phyloP scores from a whole-genome alignment of 2,329 filamentous ascomycete species.

The Xylaria sp. region DNA sequence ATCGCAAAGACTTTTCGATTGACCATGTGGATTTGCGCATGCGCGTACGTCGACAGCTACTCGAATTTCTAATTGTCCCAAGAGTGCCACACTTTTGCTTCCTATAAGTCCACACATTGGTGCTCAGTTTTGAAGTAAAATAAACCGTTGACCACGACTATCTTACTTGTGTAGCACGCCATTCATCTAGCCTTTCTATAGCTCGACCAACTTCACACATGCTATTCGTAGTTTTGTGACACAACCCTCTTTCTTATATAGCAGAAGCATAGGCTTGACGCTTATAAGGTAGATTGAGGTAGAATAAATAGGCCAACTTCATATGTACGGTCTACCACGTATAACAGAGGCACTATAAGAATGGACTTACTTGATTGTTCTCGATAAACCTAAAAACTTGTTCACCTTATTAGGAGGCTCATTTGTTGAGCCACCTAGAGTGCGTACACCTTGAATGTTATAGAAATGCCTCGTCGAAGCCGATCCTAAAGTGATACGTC shows the following conservation, averaged over 20 bases:
- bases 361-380: neutral
- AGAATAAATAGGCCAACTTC: slow-evolving; percentile 7
- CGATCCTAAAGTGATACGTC: neutral
- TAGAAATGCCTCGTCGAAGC: neutral
- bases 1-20: neutral
- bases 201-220: neutral
- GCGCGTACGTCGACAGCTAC: neutral
- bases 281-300: neutral
- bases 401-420: neutral
- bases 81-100: too few relatives aligned
- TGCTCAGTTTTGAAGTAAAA: neutral
- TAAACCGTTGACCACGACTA: neutral
- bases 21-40: neutral
- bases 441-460: neutral
- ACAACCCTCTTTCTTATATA: neutral
- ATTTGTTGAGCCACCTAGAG: too few relatives aligned
- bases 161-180: neutral
- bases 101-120: too few relatives aligned
- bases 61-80: too few relatives aligned
- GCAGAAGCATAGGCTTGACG: too few relatives aligned
- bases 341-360: neutral
- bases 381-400: neutral
- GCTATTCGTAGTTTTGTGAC: neutral
- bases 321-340: neutral
- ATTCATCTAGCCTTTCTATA: neutral